Conservation (phyloP, 164 flowering plant genomes). For the Chimonanthus praecox region DNA sequence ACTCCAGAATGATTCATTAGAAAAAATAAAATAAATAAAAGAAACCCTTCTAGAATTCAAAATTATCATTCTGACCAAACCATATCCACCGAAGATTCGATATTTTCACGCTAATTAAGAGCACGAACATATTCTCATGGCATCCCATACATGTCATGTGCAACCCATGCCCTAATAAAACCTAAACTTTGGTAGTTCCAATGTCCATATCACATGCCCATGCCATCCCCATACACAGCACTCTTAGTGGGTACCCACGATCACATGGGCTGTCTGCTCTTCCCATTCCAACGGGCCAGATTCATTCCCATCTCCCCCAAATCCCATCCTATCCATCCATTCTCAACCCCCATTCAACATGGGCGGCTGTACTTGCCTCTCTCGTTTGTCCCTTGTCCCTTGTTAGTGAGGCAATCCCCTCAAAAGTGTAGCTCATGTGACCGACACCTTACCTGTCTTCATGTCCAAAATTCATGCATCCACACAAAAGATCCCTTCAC, state of each 20-base stretch:
- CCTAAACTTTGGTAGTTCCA: background rate
- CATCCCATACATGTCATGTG: conserved; percentile 13
- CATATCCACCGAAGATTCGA: background rate
- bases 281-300: conserved; percentile 22
- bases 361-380: conserved; percentile 34
- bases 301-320: conserved; percentile 17
- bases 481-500: conserved; percentile 14
- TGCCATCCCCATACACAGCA: conserved; percentile 5
- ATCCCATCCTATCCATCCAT: conserved; percentile 30
- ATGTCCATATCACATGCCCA: conserved; percentile 9
- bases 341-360: conserved; percentile 19
- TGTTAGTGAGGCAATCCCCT: conserved; percentile 20
- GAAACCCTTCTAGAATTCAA: no score
- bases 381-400: conserved; percentile 21
- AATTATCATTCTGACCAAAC: no score
- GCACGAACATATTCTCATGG: background rate
- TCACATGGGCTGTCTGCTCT: conserved; percentile 24
- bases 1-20: no score
- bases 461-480: conserved; percentile 32
- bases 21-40: no score
- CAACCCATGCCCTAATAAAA: conserved; percentile 4
- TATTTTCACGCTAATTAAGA: background rate
- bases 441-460: conserved; percentile 29
- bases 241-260: background rate
- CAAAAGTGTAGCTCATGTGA: conserved; percentile 26